Percentiles rank a stretch among this genome's conserved stretches.
Evolutionary conservation across 2,329 filamentous ascomycete genomes (phyloP).

Genomic region (Aspergillus sp.): DNA sequence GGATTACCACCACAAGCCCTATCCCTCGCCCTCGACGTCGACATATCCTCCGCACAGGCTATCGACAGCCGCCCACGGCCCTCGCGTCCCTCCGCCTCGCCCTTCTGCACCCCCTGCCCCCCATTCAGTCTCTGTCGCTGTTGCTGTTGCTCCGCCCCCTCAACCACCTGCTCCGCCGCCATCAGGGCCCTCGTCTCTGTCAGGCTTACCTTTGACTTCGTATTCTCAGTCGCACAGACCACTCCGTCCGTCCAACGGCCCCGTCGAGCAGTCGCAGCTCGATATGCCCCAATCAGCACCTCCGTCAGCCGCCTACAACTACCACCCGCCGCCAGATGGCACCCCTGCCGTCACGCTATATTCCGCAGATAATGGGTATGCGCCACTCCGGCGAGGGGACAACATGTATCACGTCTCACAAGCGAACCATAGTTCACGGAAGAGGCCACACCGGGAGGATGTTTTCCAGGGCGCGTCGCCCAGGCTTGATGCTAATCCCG

Average conservation of each 20-base stretch:
- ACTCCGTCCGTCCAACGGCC: slow-evolving; percentile 10
- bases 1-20: slow-evolving; percentile 26
- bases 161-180: not conserved
- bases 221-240: slow-evolving; percentile 3
- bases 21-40: slow-evolving; percentile 15
- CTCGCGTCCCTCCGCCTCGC: slow-evolving; percentile 24
- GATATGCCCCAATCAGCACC: slow-evolving; percentile 17
- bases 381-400: slow-evolving; percentile 23
- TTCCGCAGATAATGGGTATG: slow-evolving; percentile 19
- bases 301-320: slow-evolving; percentile 10
- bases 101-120: slow-evolving; percentile 18
- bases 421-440: slow-evolving; percentile 21
- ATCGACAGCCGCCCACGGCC: slow-evolving; percentile 31
- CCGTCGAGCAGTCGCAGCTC: slow-evolving; percentile 8
- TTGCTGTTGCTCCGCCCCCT: slow-evolving; percentile 23
- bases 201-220: slow-evolving; percentile 6
- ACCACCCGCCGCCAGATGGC: slow-evolving; percentile 9
- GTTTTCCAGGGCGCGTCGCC: slow-evolving; percentile 11
- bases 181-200: slow-evolving; percentile 1
- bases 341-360: slow-evolving; percentile 13
- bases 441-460: slow-evolving; percentile 19
- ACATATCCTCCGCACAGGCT: slow-evolving; percentile 33
- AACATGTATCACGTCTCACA: slow-evolving; percentile 22
- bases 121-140: slow-evolving; percentile 18
- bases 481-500: slow-evolving; percentile 5